Evolutionary conservation across 352 stramenopile genomes (phyloP).

Genomic region (Globisporangium sylvaticum): DNA sequence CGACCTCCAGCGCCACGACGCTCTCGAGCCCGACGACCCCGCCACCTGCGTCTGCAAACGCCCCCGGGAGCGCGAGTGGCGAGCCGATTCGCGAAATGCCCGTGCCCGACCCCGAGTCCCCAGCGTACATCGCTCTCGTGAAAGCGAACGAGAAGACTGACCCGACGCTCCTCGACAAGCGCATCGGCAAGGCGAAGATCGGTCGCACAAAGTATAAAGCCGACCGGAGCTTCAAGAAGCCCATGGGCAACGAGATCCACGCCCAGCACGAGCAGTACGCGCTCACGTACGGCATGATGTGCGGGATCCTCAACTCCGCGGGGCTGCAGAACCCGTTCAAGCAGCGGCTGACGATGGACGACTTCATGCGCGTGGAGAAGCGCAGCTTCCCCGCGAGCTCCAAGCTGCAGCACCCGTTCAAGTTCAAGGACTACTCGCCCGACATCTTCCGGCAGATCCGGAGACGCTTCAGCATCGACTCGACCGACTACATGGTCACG

Average conservation of each 20-base stretch:
- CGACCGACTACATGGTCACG: slow-evolving; percentile 89
- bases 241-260: slow-evolving; percentile 72
- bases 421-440: slow-evolving; percentile 92
- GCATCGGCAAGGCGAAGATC: slow-evolving; percentile 50
- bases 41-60: neutral
- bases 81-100: slow-evolving; percentile 21
- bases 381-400: slow-evolving; percentile 66
- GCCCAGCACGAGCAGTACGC: slow-evolving; percentile 95
- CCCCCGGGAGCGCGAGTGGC: neutral
- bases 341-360: slow-evolving; percentile 84
- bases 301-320: slow-evolving; percentile 95
- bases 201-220: slow-evolving; percentile 49
- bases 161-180: slow-evolving; percentile 49
- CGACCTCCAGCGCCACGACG: slow-evolving; percentile 1
- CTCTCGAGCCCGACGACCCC: slow-evolving; percentile 8
- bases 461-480: slow-evolving; percentile 68
- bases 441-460: slow-evolving; percentile 84
- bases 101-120: slow-evolving; percentile 32
- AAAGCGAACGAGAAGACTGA: slow-evolving; percentile 47
- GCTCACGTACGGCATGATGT: slow-evolving; percentile 98
- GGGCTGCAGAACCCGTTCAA: slow-evolving; percentile 79
- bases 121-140: slow-evolving; percentile 33
- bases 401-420: slow-evolving; percentile 80
- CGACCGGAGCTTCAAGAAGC: slow-evolving; percentile 62
- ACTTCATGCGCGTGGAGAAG: slow-evolving; percentile 88